These are phyloP conservation scores for Myxozyma geophila DNA, from an alignment of 805 yeast species.

Conservation along the genomic window DNA sequence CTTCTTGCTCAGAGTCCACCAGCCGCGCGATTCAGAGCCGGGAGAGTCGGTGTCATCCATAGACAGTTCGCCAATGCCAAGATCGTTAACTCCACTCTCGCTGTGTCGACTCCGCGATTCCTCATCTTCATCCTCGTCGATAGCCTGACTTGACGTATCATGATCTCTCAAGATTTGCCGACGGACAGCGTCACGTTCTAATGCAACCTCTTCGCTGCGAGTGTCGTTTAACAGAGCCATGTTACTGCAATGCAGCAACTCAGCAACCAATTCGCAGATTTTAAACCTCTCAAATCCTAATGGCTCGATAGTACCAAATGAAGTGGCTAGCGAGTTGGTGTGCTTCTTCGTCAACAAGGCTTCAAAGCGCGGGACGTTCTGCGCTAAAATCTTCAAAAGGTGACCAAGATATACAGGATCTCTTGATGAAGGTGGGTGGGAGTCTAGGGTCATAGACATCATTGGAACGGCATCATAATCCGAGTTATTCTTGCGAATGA, in stretches of 20 bases:
- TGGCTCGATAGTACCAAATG: conserved; percentile 70
- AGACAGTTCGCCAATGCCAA: conserved; percentile 23
- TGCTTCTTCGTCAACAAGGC: conserved; percentile 55
- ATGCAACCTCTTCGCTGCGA: conserved; percentile 68
- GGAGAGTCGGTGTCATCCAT: conserved; percentile 20
- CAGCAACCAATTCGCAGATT: conserved; percentile 90
- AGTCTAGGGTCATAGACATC: conserved; percentile 74
- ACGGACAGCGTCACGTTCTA: conserved; percentile 71
- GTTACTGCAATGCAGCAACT: conserved; percentile 93
- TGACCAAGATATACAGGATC: conserved; percentile 94
- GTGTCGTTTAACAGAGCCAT: conserved; percentile 88
- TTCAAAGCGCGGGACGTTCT: conserved; percentile 71
- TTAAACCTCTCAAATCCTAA: conserved; percentile 91
- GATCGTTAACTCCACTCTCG: conserved; percentile 10
- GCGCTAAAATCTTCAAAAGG: conserved; percentile 75
- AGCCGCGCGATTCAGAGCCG: conserved; percentile 30
- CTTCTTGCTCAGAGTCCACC: conserved; percentile 34
- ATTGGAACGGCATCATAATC: conserved; percentile 93
- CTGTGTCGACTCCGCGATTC: conserved; percentile 12
- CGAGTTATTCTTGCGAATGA: conserved; percentile 92
- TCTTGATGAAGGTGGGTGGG: conserved; percentile 89
- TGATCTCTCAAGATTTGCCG: conserved; percentile 39
- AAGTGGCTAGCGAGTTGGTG: conserved; percentile 55
- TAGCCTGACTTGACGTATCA: conserved; percentile 6
- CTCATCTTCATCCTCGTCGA: conserved; percentile 9